Percentiles rank a stretch among this genome's conserved stretches.
These are phyloP conservation scores for Globisporangium canariense DNA, from an alignment of 352 stramenopile genomes.

Conservation along the genomic window DNA sequence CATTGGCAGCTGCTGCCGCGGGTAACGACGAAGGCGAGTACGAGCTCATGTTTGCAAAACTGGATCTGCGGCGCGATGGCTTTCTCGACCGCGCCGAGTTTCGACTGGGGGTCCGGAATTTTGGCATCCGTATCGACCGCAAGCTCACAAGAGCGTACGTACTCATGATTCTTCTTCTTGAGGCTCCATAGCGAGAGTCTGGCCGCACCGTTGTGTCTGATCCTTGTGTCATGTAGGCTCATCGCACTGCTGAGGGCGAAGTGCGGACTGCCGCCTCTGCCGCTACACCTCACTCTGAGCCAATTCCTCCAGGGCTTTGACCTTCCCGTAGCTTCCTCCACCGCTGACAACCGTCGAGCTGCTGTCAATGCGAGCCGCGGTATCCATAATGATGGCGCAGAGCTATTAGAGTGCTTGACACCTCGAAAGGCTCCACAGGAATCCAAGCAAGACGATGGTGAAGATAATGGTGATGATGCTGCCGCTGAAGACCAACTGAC, in stretches of 20 bases:
- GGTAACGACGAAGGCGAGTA: conserved; percentile 7
- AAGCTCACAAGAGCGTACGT: conserved; percentile 59
- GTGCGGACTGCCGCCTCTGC: conserved; percentile 28
- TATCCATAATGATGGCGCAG: neutral
- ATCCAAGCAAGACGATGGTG: neutral
- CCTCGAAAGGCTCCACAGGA: neutral
- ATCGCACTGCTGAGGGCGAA: conserved; percentile 54
- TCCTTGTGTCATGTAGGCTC: conserved; percentile 23
- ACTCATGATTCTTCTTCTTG: neutral
- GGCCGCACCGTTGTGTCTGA: neutral
- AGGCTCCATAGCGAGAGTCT: neutral
- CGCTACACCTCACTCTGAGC: conserved; percentile 37
- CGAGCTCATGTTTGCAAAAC: conserved; percentile 33
- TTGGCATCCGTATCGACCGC: conserved; percentile 55
- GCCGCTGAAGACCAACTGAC: conserved; percentile 35
- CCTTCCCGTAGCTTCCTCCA: conserved; percentile 12
- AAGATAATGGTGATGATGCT: neutral
- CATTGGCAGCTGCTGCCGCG: conserved; percentile 20
- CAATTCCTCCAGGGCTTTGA: conserved; percentile 65
- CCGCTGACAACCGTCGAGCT: neutral
- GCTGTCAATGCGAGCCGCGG: neutral
- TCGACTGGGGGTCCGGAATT: conserved; percentile 38
- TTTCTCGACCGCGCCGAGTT: conserved; percentile 66
- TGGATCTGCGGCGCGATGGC: conserved; percentile 48
- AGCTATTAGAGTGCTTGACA: neutral